phyloP scores from a whole-genome alignment of 345 rosid genomes.

The Jatropha curcas region DNA sequence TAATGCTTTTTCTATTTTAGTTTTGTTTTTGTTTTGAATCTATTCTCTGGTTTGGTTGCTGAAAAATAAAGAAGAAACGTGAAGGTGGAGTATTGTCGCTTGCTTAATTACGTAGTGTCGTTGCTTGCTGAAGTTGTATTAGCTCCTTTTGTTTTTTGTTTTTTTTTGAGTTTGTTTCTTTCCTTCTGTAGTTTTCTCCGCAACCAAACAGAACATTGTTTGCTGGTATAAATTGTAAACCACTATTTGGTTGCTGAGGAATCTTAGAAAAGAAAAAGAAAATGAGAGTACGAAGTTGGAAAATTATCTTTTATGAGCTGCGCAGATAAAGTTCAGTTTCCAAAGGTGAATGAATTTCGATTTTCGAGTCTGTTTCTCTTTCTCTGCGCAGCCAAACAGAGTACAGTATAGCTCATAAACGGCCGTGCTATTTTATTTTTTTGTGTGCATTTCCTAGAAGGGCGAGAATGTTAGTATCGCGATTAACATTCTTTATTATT shows the following conservation, averaged over 20 bases:
- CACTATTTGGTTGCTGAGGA: background rate
- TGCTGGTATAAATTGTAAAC: background rate
- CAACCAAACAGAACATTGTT: background rate
- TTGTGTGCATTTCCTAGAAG: no score
- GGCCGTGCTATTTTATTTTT: no score
- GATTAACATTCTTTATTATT: no score
- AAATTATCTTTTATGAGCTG: conserved; percentile 5
- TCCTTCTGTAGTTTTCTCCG: conserved; percentile 26
- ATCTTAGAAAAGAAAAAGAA: background rate
- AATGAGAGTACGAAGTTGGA: background rate
- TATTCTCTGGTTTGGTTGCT: conserved; percentile 32
- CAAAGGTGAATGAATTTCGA: background rate
- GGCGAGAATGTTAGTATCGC: no score
- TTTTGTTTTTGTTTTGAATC: background rate
- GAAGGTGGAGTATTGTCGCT: background rate
- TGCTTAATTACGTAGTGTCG: background rate
- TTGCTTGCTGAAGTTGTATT: background rate
- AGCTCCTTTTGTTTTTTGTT: background rate
- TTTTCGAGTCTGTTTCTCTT: background rate
- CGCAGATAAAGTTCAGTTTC: background rate
- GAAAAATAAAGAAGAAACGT: background rate
- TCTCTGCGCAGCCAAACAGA: conserved; percentile 19
- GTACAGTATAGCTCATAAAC: background rate
- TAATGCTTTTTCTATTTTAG: background rate
- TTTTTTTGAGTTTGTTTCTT: no score